phyloP scores from a whole-genome alignment of 176 grass and related monocot genomes.

The Guadua angustifolia region DNA sequence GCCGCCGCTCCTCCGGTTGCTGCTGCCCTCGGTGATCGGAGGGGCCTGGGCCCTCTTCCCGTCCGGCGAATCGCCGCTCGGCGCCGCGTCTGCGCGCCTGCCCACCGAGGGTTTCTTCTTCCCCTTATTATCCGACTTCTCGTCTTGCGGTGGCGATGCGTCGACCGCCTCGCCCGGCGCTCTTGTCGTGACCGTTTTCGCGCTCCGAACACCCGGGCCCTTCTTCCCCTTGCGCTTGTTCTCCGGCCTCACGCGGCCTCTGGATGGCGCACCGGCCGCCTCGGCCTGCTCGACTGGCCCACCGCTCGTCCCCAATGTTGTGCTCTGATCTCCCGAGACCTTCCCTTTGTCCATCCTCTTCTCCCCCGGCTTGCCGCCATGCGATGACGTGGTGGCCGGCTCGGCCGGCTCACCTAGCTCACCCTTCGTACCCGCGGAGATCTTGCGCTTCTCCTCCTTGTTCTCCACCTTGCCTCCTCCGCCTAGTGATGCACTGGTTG shows the following conservation, averaged over 20 bases:
- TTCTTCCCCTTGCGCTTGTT: background rate
- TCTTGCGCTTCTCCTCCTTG: conserved; percentile 26
- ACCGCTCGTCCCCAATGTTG: background rate
- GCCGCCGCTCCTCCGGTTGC: background rate
- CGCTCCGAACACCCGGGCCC: background rate
- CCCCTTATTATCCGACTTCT: background rate
- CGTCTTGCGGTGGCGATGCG: background rate
- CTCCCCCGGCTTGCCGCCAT: background rate
- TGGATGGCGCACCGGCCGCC: background rate
- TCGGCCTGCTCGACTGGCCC: background rate
- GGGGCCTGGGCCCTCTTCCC: background rate
- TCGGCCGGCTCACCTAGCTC: background rate
- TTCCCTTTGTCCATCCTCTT: background rate
- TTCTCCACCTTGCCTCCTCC: conserved; percentile 10
- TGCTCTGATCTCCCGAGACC: background rate
- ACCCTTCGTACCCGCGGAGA: background rate
- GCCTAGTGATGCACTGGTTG: background rate
- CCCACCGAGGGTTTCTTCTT: background rate
- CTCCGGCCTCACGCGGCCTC: background rate
- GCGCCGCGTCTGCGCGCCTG: background rate
- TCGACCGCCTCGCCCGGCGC: background rate
- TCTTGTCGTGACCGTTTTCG: background rate
- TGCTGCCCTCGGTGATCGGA: background rate
- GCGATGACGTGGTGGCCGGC: background rate
- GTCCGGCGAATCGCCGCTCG: background rate